Percentiles rank a stretch among this genome's conserved stretches.
phyloP scores from a whole-genome alignment of 257 asterid species.

The Scutellaria baicalensis region DNA sequence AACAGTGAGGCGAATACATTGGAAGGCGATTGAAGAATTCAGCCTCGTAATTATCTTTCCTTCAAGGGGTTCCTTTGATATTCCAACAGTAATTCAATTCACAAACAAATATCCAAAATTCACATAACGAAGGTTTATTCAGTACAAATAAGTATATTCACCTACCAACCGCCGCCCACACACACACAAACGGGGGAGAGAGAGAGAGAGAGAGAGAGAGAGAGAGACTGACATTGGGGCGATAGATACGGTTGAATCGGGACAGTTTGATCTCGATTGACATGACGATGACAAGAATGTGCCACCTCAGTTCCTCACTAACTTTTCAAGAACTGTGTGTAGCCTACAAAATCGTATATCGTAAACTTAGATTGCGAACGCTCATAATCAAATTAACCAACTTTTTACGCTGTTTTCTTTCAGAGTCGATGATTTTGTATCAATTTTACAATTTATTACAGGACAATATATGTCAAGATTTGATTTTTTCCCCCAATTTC shows the following conservation, averaged over 20 bases:
- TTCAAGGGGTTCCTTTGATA: slow-evolving; percentile 48
- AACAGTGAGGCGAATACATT: slow-evolving; percentile 62
- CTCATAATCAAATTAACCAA: too few relatives aligned
- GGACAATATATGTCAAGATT: too few relatives aligned
- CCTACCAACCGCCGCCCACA: too few relatives aligned
- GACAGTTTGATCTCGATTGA: slow-evolving; percentile 74
- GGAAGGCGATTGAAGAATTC: slow-evolving; percentile 54
- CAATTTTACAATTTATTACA: too few relatives aligned
- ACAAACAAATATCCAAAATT: background rate
- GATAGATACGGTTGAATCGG: slow-evolving; percentile 63
- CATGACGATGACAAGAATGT: slow-evolving; percentile 16
- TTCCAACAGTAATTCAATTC: slow-evolving; percentile 9
- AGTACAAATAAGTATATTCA: background rate
- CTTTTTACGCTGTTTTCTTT: too few relatives aligned
- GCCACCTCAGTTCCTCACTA: background rate
- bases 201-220: background rate
- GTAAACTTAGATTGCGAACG: too few relatives aligned
- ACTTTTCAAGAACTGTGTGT: background rate
- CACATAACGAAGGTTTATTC: background rate
- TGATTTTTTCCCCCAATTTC: too few relatives aligned
- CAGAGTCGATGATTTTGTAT: too few relatives aligned
- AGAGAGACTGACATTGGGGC: slow-evolving; percentile 41
- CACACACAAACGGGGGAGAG: too few relatives aligned
- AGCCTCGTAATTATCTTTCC: slow-evolving; percentile 56
- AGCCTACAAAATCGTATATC: too few relatives aligned